Evolutionary conservation across 2,329 filamentous ascomycete genomes (phyloP).

Genomic region (Graphiopsis chlorocephala): DNA sequence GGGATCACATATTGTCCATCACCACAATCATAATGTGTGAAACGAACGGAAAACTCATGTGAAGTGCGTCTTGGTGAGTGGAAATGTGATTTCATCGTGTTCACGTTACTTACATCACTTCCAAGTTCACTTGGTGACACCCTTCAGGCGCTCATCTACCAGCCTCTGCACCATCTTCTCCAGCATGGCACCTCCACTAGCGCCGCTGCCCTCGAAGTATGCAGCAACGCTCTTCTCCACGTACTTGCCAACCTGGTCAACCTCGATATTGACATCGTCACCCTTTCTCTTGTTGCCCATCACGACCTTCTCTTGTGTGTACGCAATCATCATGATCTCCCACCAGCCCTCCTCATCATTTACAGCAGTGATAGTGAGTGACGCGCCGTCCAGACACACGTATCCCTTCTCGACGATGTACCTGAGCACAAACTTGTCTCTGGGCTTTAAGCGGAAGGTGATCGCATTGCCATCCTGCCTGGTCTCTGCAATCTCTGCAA

Average conservation of each 20-base stretch:
- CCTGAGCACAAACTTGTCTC: slow-evolving; percentile 65
- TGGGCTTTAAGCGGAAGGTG: slow-evolving; percentile 78
- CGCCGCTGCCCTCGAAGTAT: slow-evolving; percentile 63
- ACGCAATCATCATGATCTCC: slow-evolving; percentile 96
- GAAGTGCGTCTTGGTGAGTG: not conserved
- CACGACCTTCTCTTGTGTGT: slow-evolving; percentile 90
- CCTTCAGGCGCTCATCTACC: slow-evolving; percentile 64
- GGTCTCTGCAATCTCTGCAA: slow-evolving; percentile 69
- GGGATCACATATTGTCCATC: not conserved
- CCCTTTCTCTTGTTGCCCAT: slow-evolving; percentile 74
- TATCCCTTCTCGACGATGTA: slow-evolving; percentile 98
- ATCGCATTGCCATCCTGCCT: slow-evolving; percentile 85
- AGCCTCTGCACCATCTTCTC: slow-evolving; percentile 61
- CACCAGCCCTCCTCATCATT: slow-evolving; percentile 81
- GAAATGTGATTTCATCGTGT: not conserved
- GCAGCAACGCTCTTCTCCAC: slow-evolving; percentile 85
- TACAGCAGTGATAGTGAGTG: slow-evolving; percentile 85
- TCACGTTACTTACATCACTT: not conserved
- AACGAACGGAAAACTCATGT: not conserved
- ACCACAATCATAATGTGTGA: not conserved
- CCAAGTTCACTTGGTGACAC: not conserved
- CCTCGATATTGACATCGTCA: slow-evolving; percentile 86
- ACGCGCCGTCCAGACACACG: slow-evolving; percentile 89
- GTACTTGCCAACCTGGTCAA: slow-evolving; percentile 84
- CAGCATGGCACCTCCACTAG: slow-evolving; percentile 50